Evolutionary conservation across 495 filamentous ascomycete species (phyloP).

Genomic region (Neurospora tetraspora): DNA sequence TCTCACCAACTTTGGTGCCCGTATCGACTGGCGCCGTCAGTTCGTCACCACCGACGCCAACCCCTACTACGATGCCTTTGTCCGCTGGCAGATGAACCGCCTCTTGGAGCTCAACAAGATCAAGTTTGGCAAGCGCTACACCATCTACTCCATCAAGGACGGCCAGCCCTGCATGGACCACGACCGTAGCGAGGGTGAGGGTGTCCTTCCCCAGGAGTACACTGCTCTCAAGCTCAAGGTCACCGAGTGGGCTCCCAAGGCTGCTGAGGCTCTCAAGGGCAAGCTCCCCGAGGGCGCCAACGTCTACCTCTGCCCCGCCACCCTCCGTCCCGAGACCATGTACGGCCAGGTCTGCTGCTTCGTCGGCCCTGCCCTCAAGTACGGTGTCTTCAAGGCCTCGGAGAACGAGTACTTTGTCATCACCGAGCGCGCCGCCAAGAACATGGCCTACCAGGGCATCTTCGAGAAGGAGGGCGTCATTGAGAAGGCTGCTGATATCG

Average conservation of each 20-base stretch:
- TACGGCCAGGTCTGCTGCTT: slow-evolving; percentile 97
- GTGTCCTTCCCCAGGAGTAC: slow-evolving; percentile 84
- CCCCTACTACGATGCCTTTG: slow-evolving; percentile 92
- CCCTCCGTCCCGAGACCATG: slow-evolving; percentile 94
- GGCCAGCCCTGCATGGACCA: slow-evolving; percentile 98
- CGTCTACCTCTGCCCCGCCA: slow-evolving; percentile 85
- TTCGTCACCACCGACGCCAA: slow-evolving; percentile 96
- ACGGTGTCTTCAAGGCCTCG: slow-evolving; percentile 77
- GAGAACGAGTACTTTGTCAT: slow-evolving; percentile 80
- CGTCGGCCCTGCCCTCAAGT: slow-evolving; percentile 61
- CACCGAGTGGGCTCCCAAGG: slow-evolving; percentile 71
- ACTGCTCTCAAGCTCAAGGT: slow-evolving; percentile 83
- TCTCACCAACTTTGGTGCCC: slow-evolving; percentile 70
- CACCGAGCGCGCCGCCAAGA: slow-evolving; percentile 78
- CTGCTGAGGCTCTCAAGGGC: slow-evolving; percentile 55
- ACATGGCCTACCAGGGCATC: slow-evolving; percentile 91
- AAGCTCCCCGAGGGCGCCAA: slow-evolving; percentile 74
- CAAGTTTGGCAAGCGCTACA: slow-evolving; percentile 88
- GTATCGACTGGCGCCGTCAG: slow-evolving; percentile 85
- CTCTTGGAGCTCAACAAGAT: slow-evolving; percentile 87
- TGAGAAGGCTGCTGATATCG: slow-evolving; percentile 60
- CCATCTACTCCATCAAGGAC: slow-evolving; percentile 92
- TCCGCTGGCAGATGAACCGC: slow-evolving; percentile 95
- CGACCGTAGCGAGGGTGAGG: slow-evolving; percentile 86
- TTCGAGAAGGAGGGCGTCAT: slow-evolving; percentile 67